Evolutionary conservation across 129 eudicot species (phyloP), one percentile per base, ranked within the genome.

Genomic region (Helianthus tuberosus): DNA sequence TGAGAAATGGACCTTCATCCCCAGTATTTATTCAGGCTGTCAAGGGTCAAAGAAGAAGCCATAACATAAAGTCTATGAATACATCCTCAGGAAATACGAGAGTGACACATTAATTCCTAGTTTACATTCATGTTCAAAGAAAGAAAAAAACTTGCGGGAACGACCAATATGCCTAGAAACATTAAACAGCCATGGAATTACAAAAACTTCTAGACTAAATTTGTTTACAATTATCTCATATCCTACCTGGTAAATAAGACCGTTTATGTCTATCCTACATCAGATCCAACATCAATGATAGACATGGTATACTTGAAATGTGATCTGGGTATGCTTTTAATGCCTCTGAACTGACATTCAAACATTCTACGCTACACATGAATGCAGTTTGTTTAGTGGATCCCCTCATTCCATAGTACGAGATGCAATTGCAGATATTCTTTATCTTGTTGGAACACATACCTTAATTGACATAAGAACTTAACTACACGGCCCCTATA

Each of bases 201-300:
- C 61, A 55, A 55, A 17, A 29, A 55, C 61, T 55, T 17, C 61
- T 41, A 55, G 8, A 17, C 11, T 55, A 55, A 8, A 55, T 16
- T 55, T 55, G 13, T 8, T 20, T 55, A 17, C 32, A 55, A 20
- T 20, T 54, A 11, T 17, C 3, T 50, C 55, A 4, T 16, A 50
- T 50, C 16, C 16, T 50, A 50, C 55, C 55, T 23, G 3, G 17
- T 55, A 11, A 55, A 20, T 55, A 27, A 55, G 32, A 55, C 12
- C 9, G 13, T 27, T 60, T 29, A 1, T 29, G 10, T 32, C 66
- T 29, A 10, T 35, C 10, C n/a, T 27, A 41, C 36, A 25, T 10
- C n/a, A 58, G 8, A 23, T 53, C 64, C 10, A 25, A 60, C 65
- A 60, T 60, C 65, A 60, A 60, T 29, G 65, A 58, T 8, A 9